Evolutionary conservation across 2,329 filamentous ascomycete genomes (phyloP).

Genomic region (Ciborinia camelliae): DNA sequence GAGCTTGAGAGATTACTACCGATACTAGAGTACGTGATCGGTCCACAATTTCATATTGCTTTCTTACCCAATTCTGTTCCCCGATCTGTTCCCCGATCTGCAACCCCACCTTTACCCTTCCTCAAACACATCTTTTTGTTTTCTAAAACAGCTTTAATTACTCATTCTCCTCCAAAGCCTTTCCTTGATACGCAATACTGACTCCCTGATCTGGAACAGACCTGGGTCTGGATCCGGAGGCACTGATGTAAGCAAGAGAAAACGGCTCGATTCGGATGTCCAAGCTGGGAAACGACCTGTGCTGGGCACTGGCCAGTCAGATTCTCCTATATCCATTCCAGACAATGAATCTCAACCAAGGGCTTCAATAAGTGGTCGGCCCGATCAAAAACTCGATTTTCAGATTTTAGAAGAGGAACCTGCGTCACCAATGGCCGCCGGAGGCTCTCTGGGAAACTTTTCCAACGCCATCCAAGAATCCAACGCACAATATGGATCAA

Average conservation of each 20-base stretch:
- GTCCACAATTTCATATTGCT: no score
- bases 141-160: no score
- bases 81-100: no score
- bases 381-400: constrained; percentile 17
- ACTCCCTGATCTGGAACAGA: no score
- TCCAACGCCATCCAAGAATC: neutral
- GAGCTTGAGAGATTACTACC: constrained; percentile 36
- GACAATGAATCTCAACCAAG: neutral
- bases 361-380: constrained; percentile 5
- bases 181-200: no score
- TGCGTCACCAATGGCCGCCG: neutral
- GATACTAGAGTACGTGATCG: no score
- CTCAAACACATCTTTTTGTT: no score
- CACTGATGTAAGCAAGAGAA: constrained; percentile 30
- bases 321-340: constrained; percentile 2
- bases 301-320: neutral
- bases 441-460: neutral
- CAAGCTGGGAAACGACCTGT: constrained; percentile 23
- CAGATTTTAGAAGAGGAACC: constrained; percentile 4
- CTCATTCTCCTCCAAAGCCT: no score
- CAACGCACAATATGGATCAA: constrained; percentile 24
- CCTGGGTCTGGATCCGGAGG: constrained; percentile 14
- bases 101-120: no score
- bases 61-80: no score
- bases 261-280: constrained; percentile 28